Evolutionary conservation across 192 early-diverging fungal species (phyloP).

Genomic region (Backusella tarrabulga): DNA sequence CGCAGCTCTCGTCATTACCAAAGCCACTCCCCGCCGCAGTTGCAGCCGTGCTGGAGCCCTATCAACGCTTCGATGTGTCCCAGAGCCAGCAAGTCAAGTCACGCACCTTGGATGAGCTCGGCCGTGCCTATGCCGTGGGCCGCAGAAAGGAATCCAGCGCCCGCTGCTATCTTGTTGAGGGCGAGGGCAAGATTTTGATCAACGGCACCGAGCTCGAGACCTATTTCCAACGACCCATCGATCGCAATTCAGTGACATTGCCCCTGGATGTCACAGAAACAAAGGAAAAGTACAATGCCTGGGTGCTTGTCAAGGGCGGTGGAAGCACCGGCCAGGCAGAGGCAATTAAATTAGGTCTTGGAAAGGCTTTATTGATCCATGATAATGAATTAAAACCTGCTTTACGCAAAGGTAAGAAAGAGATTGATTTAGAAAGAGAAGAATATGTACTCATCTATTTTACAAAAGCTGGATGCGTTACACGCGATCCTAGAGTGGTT

Average conservation of each 20-base stretch:
- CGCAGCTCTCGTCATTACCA: constrained; percentile 42
- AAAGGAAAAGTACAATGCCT: constrained; percentile 86
- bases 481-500: constrained; percentile 71
- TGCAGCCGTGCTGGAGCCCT: constrained; percentile 31
- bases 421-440: not conserved
- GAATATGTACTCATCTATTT: not conserved
- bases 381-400: constrained; percentile 55
- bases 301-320: constrained; percentile 76
- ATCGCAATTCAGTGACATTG: constrained; percentile 68
- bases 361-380: constrained; percentile 66
- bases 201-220: constrained; percentile 73
- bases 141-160: constrained; percentile 82
- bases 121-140: constrained; percentile 72
- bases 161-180: constrained; percentile 70
- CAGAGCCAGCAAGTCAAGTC: constrained; percentile 36
- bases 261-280: constrained; percentile 67
- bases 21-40: constrained; percentile 34
- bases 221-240: constrained; percentile 70
- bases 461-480: constrained; percentile 50
- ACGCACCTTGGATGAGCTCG: constrained; percentile 61
- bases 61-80: constrained; percentile 35
- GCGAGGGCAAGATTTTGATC: constrained; percentile 67
- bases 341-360: constrained; percentile 81
- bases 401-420: constrained; percentile 48
- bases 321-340: constrained; percentile 84